Base-by-base conservation (phyloP, 805 yeast species). In the Yarrowia keelungensis region DNA sequence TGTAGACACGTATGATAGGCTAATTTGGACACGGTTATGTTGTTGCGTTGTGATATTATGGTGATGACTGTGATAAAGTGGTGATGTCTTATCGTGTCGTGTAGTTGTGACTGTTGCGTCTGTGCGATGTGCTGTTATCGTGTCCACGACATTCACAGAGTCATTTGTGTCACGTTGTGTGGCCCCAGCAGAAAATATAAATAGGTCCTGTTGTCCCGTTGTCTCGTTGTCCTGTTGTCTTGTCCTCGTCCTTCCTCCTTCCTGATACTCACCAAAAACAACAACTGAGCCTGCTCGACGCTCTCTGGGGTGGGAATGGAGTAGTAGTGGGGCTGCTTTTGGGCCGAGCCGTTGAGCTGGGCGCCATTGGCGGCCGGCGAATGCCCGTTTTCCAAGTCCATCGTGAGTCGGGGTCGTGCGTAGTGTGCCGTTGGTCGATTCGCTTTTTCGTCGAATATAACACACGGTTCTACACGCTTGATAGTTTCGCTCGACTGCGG, bases 361-460 rank as follows among this genome's bases (percentile, higher is more conserved):
- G 41, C 53, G 47, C 69, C 66, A 56, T 67, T 53, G 69, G 53
- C 35, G 9, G 32, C 73, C 70, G 19, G 74, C 68, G 47, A 71
- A 69, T 50, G 70, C 69, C 54, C 71, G 73, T 66, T 46, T 46
- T 54, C 64, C 43, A 70, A 53, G 32, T 69, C 70, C 61, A 59
- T 59, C 14, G n/a, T 35, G 16, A 26, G 32, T 32, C 19, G 9
- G 26, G 38, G 65, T 35, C 16, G 14, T 16, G 65, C 16, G 51
- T 38, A 9, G 39, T 43, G 51, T 43, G 32, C 32, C 32, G 45
- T 39, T 11, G 45, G 12, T 12, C 12, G 65, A 59, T 59, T 43
- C 51, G 41, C 39, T 26, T 56, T 42, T 42, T 42, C 53, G 64
- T 42, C 49, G 49, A 26, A 15, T 19, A 26, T 38, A n/a, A 5